These are phyloP conservation scores for Lodderomyces jiufengensis DNA, from an alignment of 1,139 yeast species.

Conservation along the genomic window DNA sequence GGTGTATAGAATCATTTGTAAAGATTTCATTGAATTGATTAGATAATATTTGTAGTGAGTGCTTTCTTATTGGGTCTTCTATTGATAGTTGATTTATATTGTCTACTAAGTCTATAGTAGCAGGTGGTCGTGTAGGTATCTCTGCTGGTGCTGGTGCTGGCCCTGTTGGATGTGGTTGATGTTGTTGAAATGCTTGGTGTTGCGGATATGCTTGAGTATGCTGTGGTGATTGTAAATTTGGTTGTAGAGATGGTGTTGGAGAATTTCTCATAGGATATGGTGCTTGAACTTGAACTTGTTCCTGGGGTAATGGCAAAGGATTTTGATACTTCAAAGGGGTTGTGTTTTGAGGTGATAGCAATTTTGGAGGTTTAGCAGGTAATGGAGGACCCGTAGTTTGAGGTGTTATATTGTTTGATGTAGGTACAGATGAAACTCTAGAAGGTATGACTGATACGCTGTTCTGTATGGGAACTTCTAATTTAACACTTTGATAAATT, in stretches of 20 bases:
- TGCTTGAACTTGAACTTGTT: no score
- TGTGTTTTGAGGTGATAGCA: constrained; percentile 3
- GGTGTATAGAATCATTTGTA: constrained; percentile 11
- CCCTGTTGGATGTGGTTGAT: background rate
- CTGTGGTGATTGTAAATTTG: background rate
- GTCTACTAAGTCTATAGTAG: constrained; percentile 20
- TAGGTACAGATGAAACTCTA: constrained; percentile 16
- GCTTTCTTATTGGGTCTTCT: constrained; percentile 6
- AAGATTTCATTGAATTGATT: constrained; percentile 22
- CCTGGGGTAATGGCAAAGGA: constrained; percentile 33
- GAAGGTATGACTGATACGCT: background rate
- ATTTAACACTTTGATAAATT: constrained; percentile 38
- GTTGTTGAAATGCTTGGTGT: constrained; percentile 15
- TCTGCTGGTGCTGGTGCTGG: background rate
- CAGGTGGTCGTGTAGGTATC: background rate
- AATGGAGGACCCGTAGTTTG: constrained; percentile 10
- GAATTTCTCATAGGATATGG: constrained; percentile 5
- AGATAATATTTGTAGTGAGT: constrained; percentile 19
- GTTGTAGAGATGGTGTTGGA: background rate
- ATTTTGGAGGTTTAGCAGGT: constrained; percentile 1
- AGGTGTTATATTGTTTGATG: constrained; percentile 15
- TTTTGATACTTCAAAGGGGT: constrained; percentile 31
- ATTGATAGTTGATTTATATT: constrained; percentile 4
- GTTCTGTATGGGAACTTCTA: constrained; percentile 28
- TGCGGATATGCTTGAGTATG: background rate